Evolutionary conservation across 2,329 filamentous ascomycete species (phyloP).

Genomic region (Pseudogymnoascus destructans): DNA sequence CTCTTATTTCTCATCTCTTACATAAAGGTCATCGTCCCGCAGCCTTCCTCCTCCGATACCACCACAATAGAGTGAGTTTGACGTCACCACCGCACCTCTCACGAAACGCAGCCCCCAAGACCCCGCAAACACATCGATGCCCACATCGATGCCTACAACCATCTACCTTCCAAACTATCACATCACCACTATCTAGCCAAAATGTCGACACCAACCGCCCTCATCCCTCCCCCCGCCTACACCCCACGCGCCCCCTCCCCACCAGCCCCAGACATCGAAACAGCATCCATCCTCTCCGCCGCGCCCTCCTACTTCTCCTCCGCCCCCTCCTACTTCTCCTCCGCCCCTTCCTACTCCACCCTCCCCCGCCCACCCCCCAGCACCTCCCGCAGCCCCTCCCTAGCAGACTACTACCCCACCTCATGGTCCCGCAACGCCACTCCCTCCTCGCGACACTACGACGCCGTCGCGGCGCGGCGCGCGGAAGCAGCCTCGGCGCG

Average conservation of each 20-base stretch:
- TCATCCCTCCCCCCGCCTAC: slow-evolving; percentile 10
- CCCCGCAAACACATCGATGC: neutral
- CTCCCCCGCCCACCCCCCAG: slow-evolving; percentile 34
- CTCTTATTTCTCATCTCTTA: neutral
- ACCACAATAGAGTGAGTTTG: neutral
- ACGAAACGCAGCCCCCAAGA: neutral
- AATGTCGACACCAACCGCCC: neutral
- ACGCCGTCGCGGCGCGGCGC: slow-evolving; percentile 50
- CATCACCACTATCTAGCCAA: neutral
- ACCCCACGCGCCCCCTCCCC: slow-evolving; percentile 24
- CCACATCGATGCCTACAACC: neutral
- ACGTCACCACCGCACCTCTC: neutral
- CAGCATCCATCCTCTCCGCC: slow-evolving; percentile 50
- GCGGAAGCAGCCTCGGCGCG: slow-evolving; percentile 32
- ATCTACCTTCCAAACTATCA: neutral
- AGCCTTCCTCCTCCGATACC: neutral
- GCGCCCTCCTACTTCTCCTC: slow-evolving; percentile 60
- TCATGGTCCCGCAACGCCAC: slow-evolving; percentile 44
- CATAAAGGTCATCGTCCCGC: neutral
- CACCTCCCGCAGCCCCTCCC: slow-evolving; percentile 28
- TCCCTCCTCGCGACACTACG: slow-evolving; percentile 47
- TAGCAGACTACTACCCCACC: slow-evolving; percentile 42
- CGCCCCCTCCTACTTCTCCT: slow-evolving; percentile 52
- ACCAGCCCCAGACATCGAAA: slow-evolving; percentile 43
- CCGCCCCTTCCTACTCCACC: slow-evolving; percentile 50